Percentiles rank a stretch among this genome's conserved stretches.
Evolutionary conservation across 345 rosid species (phyloP).

Genomic region (Moricandia arvensis): DNA sequence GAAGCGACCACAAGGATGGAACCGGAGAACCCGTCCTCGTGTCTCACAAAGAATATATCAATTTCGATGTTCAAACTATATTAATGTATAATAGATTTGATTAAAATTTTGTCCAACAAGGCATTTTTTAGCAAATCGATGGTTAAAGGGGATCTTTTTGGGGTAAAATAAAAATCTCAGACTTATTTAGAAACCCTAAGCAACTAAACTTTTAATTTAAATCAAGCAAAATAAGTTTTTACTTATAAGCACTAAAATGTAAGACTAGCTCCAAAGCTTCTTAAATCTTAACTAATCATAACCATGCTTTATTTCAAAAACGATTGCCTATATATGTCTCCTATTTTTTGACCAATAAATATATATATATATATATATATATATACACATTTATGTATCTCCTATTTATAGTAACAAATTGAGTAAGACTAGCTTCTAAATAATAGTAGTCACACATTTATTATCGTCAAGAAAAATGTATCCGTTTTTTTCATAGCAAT

Average conservation of each 20-base stretch:
- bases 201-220: background rate
- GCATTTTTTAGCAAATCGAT: conserved; percentile 26
- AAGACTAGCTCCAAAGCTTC: background rate
- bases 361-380: too few species aligned
- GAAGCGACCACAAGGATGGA: conserved; percentile 6
- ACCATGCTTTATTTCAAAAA: background rate
- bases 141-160: conserved; percentile 18
- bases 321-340: background rate
- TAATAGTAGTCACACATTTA: too few species aligned
- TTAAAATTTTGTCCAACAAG: conserved; percentile 8
- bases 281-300: background rate
- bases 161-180: background rate
- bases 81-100: background rate
- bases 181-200: conserved; percentile 9
- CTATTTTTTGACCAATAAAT: too few species aligned
- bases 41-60: conserved; percentile 22
- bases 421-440: too few species aligned
- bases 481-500: too few species aligned
- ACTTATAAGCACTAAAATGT: background rate
- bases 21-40: conserved; percentile 29
- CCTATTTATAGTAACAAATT: too few species aligned
- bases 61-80: conserved; percentile 12
- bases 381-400: too few species aligned
- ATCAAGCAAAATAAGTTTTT: background rate
- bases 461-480: too few species aligned